phyloP scores from a whole-genome alignment of 805 yeast species.

The Spathaspora arborariae region DNA sequence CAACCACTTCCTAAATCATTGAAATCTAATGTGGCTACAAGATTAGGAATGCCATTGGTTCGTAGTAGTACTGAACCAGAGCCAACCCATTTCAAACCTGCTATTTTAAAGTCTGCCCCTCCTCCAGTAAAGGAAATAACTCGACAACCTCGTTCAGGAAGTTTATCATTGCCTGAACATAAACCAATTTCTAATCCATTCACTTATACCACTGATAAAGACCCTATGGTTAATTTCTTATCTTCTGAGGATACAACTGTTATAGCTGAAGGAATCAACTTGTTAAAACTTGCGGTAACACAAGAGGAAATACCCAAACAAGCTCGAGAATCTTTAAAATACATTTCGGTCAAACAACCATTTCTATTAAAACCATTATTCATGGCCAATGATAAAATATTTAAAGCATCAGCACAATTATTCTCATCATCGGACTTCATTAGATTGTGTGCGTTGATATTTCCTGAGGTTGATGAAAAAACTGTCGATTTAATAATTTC shows the following conservation, averaged over 20 bases:
- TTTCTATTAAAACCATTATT: conserved; percentile 29
- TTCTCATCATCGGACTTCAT: conserved; percentile 34
- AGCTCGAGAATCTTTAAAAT: conserved; percentile 18
- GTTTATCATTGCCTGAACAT: neutral
- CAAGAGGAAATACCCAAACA: conserved; percentile 30
- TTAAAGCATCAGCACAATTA: conserved; percentile 21
- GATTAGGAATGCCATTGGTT: neutral
- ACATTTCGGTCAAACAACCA: conserved; percentile 28
- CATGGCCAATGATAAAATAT: conserved; percentile 18
- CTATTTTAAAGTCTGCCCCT: neutral
- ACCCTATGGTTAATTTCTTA: conserved; percentile 34
- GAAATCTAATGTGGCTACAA: neutral
- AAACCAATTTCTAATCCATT: neutral
- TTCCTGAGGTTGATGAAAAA: conserved; percentile 17
- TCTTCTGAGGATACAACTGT: conserved; percentile 28
- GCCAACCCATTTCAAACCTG: neutral
- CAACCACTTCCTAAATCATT: neutral
- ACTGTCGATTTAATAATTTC: conserved; percentile 20
- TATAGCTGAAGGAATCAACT: conserved; percentile 32
- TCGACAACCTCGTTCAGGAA: neutral
- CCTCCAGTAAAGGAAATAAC: neutral
- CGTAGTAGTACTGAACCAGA: neutral
- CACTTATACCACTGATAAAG: conserved; percentile 19
- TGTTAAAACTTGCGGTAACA: conserved; percentile 35
- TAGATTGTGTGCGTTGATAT: conserved; percentile 24